Evolutionary conservation across 805 yeast genomes (phyloP).

Genomic region (Sungouiozyma intestinalis): DNA sequence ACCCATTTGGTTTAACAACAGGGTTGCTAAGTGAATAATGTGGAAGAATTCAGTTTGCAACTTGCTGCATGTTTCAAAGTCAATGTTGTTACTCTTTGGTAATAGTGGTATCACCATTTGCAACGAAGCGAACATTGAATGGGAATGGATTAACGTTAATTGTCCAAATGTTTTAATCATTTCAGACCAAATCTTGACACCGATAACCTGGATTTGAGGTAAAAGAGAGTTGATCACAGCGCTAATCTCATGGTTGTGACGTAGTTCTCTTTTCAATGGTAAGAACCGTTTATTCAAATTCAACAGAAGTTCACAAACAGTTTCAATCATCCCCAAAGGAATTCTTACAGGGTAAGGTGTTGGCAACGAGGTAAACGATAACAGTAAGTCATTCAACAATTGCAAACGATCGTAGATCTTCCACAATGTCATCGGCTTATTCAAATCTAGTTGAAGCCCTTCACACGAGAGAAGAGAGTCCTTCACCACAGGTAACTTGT

Average conservation of each 20-base stretch:
- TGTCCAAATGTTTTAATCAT: constrained; percentile 24
- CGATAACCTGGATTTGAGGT: constrained; percentile 34
- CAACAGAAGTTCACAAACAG: constrained; percentile 42
- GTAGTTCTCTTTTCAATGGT: constrained; percentile 44
- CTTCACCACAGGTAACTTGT: constrained; percentile 29
- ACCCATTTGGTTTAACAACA: constrained; percentile 24
- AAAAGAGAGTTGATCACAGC: constrained; percentile 36
- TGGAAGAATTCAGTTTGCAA: constrained; percentile 16
- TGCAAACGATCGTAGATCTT: constrained; percentile 43
- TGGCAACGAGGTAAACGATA: constrained; percentile 37
- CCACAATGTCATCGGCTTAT: constrained; percentile 41
- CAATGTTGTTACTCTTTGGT: constrained; percentile 31
- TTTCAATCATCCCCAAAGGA: constrained; percentile 51
- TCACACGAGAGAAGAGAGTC: constrained; percentile 1
- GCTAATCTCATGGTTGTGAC: constrained; percentile 43
- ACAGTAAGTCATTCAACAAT: constrained; percentile 36
- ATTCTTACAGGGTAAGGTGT: constrained; percentile 47
- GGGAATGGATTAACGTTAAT: constrained; percentile 36
- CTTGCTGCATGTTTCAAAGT: constrained; percentile 28
- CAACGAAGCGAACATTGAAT: constrained; percentile 40
- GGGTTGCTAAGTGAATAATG: constrained; percentile 15
- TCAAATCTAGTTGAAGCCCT: constrained; percentile 46
- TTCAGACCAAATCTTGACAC: constrained; percentile 33
- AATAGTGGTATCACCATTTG: constrained; percentile 51
- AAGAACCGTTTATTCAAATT: constrained; percentile 46